Evolutionary conservation across 306 rosid species (phyloP).

Genomic region (Albizia julibrissin): DNA sequence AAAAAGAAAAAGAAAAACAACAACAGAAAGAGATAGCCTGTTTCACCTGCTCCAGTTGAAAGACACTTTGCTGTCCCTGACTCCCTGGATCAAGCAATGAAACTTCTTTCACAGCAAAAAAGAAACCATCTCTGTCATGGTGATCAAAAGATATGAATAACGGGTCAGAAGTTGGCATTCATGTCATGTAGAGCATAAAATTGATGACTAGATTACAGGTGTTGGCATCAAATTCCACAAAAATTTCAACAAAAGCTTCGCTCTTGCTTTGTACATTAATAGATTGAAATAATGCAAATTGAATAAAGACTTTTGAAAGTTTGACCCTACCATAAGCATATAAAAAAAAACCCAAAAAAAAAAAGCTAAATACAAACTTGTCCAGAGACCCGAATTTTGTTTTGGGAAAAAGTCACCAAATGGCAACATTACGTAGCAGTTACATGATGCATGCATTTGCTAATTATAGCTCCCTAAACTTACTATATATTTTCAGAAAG

Average conservation of each 20-base stretch:
- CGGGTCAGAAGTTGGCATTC: conserved; percentile 14
- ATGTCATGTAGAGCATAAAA: background rate
- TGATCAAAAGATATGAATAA: conserved; percentile 17
- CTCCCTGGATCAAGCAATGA: conserved; percentile 83
- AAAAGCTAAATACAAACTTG: background rate
- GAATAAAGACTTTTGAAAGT: conserved; percentile 6
- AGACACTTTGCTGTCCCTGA: conserved; percentile 77
- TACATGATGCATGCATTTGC: background rate
- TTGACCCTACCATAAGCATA: background rate
- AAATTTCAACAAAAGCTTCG: conserved; percentile 4
- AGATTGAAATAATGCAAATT: conserved; percentile 3
- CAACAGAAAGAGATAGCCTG: conserved; percentile 16
- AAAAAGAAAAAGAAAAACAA: too few species aligned
- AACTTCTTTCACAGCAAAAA: conserved; percentile 87
- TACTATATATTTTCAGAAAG: background rate
- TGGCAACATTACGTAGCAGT: background rate
- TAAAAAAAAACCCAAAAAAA: background rate
- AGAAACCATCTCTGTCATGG: conserved; percentile 59
- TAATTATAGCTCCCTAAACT: background rate
- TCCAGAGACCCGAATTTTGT: background rate
- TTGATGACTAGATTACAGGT: background rate
- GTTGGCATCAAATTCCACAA: conserved; percentile 15
- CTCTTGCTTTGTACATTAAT: background rate
- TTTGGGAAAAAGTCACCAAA: background rate
- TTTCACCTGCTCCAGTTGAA: conserved; percentile 79